Evolutionary conservation across 2,329 filamentous ascomycete genomes (phyloP), one percentile per base, ranked within the genome.

Genomic region (Corynespora cassiicola): DNA sequence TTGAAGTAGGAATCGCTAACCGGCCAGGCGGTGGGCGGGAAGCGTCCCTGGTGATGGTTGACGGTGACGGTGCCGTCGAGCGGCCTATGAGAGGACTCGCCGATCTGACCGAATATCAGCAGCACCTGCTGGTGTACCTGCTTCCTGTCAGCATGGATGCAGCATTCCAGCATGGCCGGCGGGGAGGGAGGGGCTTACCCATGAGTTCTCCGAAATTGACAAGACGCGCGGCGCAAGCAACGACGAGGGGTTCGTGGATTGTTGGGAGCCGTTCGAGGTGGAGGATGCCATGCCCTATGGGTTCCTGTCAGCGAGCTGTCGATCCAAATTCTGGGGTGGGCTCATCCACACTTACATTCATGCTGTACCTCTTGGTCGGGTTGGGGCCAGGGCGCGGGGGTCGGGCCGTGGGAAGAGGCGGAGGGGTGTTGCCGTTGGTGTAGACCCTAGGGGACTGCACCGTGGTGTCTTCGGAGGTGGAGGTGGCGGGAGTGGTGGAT

Each of bases 71-170:
- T 86, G 51, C 94, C 94, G 61, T 96, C 90, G 44, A 95, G 70
- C 35, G 82, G 75, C 61, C 82, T 81, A 35, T 83, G 77, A 21
- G 77, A 72, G 5, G 83, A 75, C 50, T 95, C 88, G 42, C 87
- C 90, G 52, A 95, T 86, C 31, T 87, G 84, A 33, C 92, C 92
- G 56, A 86, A 83, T 30, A 96, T 77, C 16, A 94, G 79, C 14
- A 96, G 76, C 7, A 95, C 81, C 65, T 96, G 96, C 74, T 96
- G 90, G 62, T 95, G 89, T 14, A 95, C 89, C 90, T 95, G 35
- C 23, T 31, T 5, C 21, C 25, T 12, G 26, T 19, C 49, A 53
- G 67, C 39, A 14, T 14, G 23, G 22, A 20, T 4, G 8, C 23
- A 10, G 16, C 6, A 6, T 20, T 31, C 2, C 18, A 18, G 10